Evolutionary conservation across 495 filamentous ascomycete genomes (phyloP).

Genomic region (Xylaria curta): DNA sequence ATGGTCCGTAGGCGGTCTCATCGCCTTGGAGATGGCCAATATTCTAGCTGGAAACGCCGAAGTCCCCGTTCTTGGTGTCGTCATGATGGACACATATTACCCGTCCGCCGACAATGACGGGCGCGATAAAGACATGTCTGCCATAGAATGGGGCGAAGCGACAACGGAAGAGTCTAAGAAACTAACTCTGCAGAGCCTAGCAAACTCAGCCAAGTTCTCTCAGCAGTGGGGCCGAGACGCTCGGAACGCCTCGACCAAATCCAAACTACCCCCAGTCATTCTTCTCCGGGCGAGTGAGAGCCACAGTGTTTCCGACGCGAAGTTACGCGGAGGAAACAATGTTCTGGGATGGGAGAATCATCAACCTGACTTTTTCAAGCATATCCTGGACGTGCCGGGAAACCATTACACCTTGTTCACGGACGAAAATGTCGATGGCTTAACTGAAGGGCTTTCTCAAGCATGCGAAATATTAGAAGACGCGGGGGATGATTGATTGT

Average conservation of each 20-base stretch:
- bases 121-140: background rate
- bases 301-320: constrained; percentile 14
- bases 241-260: background rate
- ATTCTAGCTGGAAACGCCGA: background rate
- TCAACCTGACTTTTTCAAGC: background rate
- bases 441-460: constrained; percentile 10
- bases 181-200: constrained; percentile 1
- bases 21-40: constrained; percentile 15
- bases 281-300: constrained; percentile 12
- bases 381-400: constrained; percentile 9
- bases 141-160: constrained; percentile 17
- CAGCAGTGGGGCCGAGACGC: constrained; percentile 6
- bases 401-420: constrained; percentile 7
- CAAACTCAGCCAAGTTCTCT: constrained; percentile 16
- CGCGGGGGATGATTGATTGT: background rate
- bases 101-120: constrained; percentile 4
- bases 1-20: constrained; percentile 15
- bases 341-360: constrained; percentile 11
- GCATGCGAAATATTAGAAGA: constrained; percentile 13
- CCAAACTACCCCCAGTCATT: constrained; percentile 16
- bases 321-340: background rate
- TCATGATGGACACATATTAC: constrained; percentile 18
- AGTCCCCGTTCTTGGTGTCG: background rate
- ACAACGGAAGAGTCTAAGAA: constrained; percentile 14
- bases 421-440: constrained; percentile 14